Base-by-base conservation (phyloP, 352 stramenopile genomes). In the Blastocystis sp. region DNA sequence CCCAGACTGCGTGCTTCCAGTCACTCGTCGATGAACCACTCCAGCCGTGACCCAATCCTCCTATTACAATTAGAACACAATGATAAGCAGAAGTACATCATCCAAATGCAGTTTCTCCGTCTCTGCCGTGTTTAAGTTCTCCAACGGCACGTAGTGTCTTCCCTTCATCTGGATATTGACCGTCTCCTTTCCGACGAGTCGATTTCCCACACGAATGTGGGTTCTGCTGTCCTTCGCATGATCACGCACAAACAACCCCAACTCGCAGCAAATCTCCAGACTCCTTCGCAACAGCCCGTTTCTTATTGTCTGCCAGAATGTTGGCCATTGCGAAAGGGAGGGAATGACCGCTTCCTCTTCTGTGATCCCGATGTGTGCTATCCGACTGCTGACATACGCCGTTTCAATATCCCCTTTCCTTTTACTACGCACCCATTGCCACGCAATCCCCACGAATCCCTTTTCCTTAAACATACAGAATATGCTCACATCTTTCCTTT, bases 101-200 rank as follows among this genome's bases (percentile, higher is more conserved):
- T 52, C 71, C 64, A 81, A 81, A 21, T 21, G 14, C 64, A 81
- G 66, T 54, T 60, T 24, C 34, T 38, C 66, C 38, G 57, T 45
- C 38, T 81, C 71, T 65, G 71, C n/a, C 34, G n/a, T 64, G 6
- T 40, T 17, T 28, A 81, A 43, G 17, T 24, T 65, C 9, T 64
- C 43, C 14, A 81, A 38, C 43, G 40, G 52, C 9, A 81, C n/a
- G 66, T 48, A 81, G 38, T 52, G 64, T 40, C 71, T 63, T 65
- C 71, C 71, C 43, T 65, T 66, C 71, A 81, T 81, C 28, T 81
- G 71, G 6, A 81, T 14, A 19, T 81, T 24, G 24, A 81, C 66
- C n/a, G 66, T 64, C 28, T 81, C 71, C 71, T 81, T 81, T 65
- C 71, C 71, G 43, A 65, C 66, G 28, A 81, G 71, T n/a, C 71